These are phyloP conservation scores for Colletotrichum salicis DNA, from an alignment of 2,329 filamentous ascomycete species.

Conservation along the genomic window DNA sequence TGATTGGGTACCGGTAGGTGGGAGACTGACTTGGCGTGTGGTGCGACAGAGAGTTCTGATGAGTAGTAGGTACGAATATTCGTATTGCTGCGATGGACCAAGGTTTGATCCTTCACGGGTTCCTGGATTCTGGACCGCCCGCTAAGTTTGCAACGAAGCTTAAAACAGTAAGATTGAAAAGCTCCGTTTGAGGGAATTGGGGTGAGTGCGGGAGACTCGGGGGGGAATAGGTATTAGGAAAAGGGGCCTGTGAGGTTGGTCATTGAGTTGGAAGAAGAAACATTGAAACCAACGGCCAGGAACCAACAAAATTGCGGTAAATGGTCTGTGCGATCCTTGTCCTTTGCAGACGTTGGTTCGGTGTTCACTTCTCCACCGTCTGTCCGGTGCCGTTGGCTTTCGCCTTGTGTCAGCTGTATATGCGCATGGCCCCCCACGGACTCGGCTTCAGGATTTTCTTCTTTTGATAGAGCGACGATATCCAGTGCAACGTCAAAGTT, in stretches of 20 bases:
- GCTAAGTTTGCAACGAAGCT: background rate
- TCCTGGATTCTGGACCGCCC: background rate
- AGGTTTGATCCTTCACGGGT: background rate
- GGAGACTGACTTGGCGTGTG: background rate
- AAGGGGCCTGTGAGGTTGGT: constrained; percentile 13
- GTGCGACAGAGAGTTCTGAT: constrained; percentile 4
- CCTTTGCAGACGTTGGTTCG: background rate
- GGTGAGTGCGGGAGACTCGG: background rate
- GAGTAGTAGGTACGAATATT: too few species aligned
- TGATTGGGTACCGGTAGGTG: background rate
- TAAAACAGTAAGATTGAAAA: background rate
- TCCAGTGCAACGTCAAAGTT: background rate
- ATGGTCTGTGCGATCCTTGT: constrained; percentile 22
- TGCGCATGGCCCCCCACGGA: background rate
- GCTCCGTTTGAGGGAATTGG: background rate
- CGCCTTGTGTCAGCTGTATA: background rate
- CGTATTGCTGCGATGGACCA: background rate
- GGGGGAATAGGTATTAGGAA: background rate
- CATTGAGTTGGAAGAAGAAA: background rate
- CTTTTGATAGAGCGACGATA: background rate
- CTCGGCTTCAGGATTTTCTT: background rate
- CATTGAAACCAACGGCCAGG: constrained; percentile 11
- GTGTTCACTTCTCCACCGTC: constrained; percentile 8
- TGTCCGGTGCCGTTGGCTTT: background rate
- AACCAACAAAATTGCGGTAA: constrained; percentile 13